Conservation (phyloP, 2,329 filamentous ascomycete species). For the Ophiostoma fasciatum region DNA sequence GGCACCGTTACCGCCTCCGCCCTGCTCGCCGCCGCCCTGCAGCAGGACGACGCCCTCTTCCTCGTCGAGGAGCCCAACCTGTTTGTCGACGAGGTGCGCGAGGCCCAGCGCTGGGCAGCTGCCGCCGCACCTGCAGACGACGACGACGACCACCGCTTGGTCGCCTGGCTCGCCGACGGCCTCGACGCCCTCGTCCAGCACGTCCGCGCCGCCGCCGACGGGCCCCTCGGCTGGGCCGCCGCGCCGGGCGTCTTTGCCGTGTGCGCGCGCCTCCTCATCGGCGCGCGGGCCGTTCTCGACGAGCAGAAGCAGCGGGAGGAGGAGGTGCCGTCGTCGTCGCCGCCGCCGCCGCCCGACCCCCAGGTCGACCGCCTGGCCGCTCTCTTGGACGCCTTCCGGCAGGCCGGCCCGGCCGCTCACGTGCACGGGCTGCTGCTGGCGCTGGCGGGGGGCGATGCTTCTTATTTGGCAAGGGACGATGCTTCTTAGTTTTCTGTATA, state of each 20-base stretch:
- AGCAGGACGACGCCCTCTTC: constrained; percentile 58
- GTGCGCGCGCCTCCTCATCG: constrained; percentile 31
- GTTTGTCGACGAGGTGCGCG: constrained; percentile 71
- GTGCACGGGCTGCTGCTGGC: constrained; percentile 11
- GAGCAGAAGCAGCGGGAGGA: background rate
- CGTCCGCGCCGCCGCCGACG: constrained; percentile 29
- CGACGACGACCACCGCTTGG: constrained; percentile 13
- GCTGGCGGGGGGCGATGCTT: constrained; percentile 1
- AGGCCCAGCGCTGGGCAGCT: constrained; percentile 53
- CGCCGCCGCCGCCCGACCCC: no score
- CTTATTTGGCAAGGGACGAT: no score
- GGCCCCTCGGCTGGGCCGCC: constrained; percentile 58
- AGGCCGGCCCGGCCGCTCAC: background rate
- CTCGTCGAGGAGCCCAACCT: constrained; percentile 85
- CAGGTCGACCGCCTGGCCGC: background rate
- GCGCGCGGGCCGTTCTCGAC: constrained; percentile 20
- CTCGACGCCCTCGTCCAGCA: constrained; percentile 27
- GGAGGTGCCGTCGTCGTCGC: no score
- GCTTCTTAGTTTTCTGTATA: no score
- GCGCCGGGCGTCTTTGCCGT: constrained; percentile 53
- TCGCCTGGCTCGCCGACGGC: constrained; percentile 35
- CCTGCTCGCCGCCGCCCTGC: constrained; percentile 31
- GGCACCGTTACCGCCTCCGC: constrained; percentile 18
- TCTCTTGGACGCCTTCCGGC: constrained; percentile 5
- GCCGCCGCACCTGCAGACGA: constrained; percentile 28